Evolutionary conservation across 495 filamentous ascomycete species (phyloP).

Genomic region (Penicillium lagena): DNA sequence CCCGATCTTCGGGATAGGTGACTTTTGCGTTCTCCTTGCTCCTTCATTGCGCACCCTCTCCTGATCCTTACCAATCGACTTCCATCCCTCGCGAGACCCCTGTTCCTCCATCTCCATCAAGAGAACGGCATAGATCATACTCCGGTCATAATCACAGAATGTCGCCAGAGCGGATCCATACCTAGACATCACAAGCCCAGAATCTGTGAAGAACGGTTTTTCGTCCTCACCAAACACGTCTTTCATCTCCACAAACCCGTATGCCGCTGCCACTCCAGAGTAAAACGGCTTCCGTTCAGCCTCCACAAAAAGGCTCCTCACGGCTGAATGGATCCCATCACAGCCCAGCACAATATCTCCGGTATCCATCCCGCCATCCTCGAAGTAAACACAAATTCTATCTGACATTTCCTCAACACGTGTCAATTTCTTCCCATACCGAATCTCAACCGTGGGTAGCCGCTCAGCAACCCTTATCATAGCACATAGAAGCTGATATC

Average conservation of each 20-base stretch:
- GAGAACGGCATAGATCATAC: constrained; percentile 27
- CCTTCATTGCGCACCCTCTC: constrained; percentile 14
- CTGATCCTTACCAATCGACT: constrained; percentile 28
- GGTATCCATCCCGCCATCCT: constrained; percentile 26
- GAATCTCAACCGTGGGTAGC: too few relatives aligned
- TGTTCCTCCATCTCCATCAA: constrained; percentile 18
- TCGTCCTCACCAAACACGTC: not conserved
- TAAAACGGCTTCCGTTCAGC: constrained; percentile 2
- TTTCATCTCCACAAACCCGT: constrained; percentile 1
- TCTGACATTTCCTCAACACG: too few relatives aligned
- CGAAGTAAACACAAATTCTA: constrained; percentile 22
- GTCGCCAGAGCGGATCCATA: constrained; percentile 2
- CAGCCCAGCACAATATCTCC: constrained; percentile 46
- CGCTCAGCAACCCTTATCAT: constrained; percentile 7
- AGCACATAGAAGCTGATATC: constrained; percentile 10
- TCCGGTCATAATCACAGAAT: constrained; percentile 11
- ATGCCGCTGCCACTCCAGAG: constrained; percentile 1
- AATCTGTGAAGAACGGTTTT: constrained; percentile 1
- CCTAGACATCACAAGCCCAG: constrained; percentile 1
- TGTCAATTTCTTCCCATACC: too few relatives aligned
- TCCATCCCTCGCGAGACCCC: constrained; percentile 36
- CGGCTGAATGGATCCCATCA: constrained; percentile 49
- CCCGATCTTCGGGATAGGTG: constrained; percentile 23
- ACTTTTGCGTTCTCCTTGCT: constrained; percentile 6
- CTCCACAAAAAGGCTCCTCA: constrained; percentile 29